Evolutionary conservation across 2,329 filamentous ascomycete genomes (phyloP).

Genomic region (Aspergillus bombycis): DNA sequence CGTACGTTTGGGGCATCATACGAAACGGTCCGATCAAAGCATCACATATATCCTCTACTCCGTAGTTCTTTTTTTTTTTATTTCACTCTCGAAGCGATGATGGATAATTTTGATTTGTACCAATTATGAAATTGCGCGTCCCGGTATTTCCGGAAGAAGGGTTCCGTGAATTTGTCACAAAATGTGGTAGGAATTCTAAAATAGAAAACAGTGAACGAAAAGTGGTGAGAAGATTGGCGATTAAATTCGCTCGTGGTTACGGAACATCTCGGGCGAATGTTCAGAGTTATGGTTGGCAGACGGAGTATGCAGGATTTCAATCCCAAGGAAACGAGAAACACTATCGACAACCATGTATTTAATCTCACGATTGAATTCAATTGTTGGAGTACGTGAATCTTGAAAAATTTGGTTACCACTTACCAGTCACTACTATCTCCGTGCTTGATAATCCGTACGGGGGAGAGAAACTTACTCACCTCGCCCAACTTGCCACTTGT

Average conservation of each 20-base stretch:
- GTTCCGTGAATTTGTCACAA: conserved; percentile 8
- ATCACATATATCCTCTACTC: not conserved
- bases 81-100: not conserved
- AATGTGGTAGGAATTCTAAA: conserved; percentile 12
- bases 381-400: not conserved
- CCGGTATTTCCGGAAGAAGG: conserved; percentile 12
- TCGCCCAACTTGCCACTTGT: conserved; percentile 20
- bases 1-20: not conserved
- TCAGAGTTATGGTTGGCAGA: not conserved
- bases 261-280: conserved; percentile 13
- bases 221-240: not conserved
- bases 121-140: not conserved
- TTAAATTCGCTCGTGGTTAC: conserved; percentile 10
- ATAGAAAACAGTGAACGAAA: not conserved
- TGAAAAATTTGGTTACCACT: too few species aligned
- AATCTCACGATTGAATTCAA: not conserved
- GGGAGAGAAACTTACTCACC: not conserved
- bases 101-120: not conserved
- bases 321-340: not conserved
- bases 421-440: too few species aligned
- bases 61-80: too few species aligned
- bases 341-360: not conserved
- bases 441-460: not conserved
- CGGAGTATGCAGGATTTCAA: conserved; percentile 2
- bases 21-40: not conserved